Evolutionary conservation across 768 basidiomycete species (phyloP).

Genomic region (Kwoniella dendrophila): DNA sequence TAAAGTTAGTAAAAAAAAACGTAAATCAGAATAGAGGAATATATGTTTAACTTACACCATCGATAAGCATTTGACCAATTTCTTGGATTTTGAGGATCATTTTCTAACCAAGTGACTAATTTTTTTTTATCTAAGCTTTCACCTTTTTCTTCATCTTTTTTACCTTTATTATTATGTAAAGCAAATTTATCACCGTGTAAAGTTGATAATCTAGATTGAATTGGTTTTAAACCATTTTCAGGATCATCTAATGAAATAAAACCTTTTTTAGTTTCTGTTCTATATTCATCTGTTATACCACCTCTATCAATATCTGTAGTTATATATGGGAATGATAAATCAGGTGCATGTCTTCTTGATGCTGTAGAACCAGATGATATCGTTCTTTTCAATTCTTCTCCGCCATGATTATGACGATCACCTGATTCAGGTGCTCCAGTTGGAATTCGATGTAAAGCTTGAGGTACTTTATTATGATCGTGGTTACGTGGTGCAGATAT

Average conservation of each 20-base stretch:
- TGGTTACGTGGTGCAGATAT: conserved; percentile 6
- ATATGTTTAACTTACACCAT: conserved; percentile 39
- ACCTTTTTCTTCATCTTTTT: conserved; percentile 5
- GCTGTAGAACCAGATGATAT: background rate
- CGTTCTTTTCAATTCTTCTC: conserved; percentile 4
- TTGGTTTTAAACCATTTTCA: conserved; percentile 20
- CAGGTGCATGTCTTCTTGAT: conserved; percentile 18
- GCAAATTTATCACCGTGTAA: conserved; percentile 21
- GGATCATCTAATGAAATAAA: conserved; percentile 28
- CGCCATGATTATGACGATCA: background rate
- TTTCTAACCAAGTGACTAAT: conserved; percentile 35
- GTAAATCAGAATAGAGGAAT: background rate
- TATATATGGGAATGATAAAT: conserved; percentile 34
- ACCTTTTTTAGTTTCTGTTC: conserved; percentile 26
- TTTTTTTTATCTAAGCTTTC: conserved; percentile 20
- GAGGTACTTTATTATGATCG: conserved; percentile 2
- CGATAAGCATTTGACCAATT: conserved; percentile 30
- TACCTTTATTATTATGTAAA: conserved; percentile 22
- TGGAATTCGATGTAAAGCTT: background rate
- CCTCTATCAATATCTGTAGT: conserved; percentile 32
- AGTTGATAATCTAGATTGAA: conserved; percentile 17
- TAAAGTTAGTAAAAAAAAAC: background rate
- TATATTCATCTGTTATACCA: conserved; percentile 35
- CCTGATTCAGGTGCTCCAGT: background rate
- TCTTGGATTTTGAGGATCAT: conserved; percentile 36